Base-by-base conservation (phyloP, 2,329 filamentous ascomycete species). In the Lecanicillium sp. region DNA sequence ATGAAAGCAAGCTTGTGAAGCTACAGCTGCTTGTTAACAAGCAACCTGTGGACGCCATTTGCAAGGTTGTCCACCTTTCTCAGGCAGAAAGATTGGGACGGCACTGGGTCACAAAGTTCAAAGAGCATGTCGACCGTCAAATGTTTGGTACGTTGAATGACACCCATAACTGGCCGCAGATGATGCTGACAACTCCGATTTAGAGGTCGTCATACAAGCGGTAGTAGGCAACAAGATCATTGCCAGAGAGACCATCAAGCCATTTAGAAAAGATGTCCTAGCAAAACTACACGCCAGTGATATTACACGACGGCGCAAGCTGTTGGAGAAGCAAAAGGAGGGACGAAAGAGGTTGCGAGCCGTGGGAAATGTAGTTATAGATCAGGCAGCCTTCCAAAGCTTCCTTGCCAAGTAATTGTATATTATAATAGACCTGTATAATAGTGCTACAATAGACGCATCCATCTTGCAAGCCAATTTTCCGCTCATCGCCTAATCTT, bases 281-380 rank as follows among this genome's bases (percentile, higher is more conserved):
- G 82, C 84, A 7, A 97, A 97, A 63, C 68, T 98, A 40, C 94
- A 98, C 57, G 92, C 92, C 1, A 85, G 84, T 45, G 92, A 98
- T 64, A 77, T 94, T 13, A 79, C 79, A 4, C 70, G 92, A 42
- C 75, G 89, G 28, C 76, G 80, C 53, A 98, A 98, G 62, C 62
- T 98, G 48, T 64, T 98, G 10, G 90, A 97, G 65, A 95, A 90
- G 70, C 92, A 98, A 62, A 98, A 98, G 66, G 89, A 89, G 49
- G 92, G 92, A 0, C 74, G 88, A 40, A 96, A 95, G 75, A 84
- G 83, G 61, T 64, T 98, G 43, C 78, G 87, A 43, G 76, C 83
- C 1, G 81, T 89, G 5, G 86, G 92, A 0, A 95, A 94, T 56
- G 89, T 98, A 1, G 75, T 88, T n/a, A 97, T 98, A 59, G 89